Evolutionary conservation across 2,329 filamentous ascomycete genomes (phyloP), one percentile per base, ranked within the genome.

Genomic region (Paecilomyces fulvus): DNA sequence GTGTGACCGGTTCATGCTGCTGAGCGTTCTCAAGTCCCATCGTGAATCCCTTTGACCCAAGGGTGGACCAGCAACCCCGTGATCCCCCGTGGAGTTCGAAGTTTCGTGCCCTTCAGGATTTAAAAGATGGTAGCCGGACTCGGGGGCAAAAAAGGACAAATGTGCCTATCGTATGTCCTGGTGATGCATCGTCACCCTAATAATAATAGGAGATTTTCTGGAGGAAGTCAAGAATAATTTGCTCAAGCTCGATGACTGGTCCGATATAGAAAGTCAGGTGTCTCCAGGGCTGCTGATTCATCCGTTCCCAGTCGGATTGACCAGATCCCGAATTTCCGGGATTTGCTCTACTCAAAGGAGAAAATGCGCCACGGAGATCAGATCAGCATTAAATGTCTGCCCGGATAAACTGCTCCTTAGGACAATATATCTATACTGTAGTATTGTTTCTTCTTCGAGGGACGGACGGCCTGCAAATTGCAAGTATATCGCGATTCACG

Each of bases 241-340:
- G 51, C 50, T 37, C 43, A 51, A 55, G 55, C 55, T 59, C 17
- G 52, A 58, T 59, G 59, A 61, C 63, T 63, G 65, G 59, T 64
- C 61, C 68, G 66, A 68, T 68, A 68, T 67, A 64, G 60, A 64
- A 56, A 60, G 60, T 61, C 57, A 61, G 62, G 56, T 58, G 56
- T 49, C 59, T 62, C 51, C 49, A 55, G 28, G 28, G 54, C 33
- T 58, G 66, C 62, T 67, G 64, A 70, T 63, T 67, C 68, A 67
- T 66, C 63, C 60, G 62, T 62, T 57, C 59, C 57, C 55, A 58
- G 50, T 37, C 50, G 48, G 20, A 20, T 11, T 54, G 51, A 56
- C 53, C 70, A 72, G 70, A 72, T 69, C 70, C 70, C 70, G 70
- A 66, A 55, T 55, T 61, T 65, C 69, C 69, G 69, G 70, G 70